Evolutionary conservation across 2,329 filamentous ascomycete genomes (phyloP).

Genomic region (Xylaria sp.): DNA sequence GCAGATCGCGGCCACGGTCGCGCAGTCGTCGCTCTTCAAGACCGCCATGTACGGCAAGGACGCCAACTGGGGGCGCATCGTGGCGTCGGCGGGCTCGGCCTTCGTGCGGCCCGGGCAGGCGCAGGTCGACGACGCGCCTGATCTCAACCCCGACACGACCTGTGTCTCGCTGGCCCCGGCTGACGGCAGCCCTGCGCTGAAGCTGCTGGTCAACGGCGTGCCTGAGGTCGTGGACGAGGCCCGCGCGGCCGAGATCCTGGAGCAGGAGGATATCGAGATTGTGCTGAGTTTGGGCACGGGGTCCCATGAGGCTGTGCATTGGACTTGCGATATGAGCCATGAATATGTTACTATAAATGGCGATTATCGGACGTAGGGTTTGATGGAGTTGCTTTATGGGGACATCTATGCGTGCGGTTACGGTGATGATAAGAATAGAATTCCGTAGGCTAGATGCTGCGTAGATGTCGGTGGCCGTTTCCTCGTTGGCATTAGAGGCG

Average conservation of each 20-base stretch:
- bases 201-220: constrained; percentile 78
- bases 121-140: constrained; percentile 62
- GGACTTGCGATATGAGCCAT: constrained; percentile 87
- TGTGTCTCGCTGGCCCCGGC: constrained; percentile 79
- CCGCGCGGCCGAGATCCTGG: constrained; percentile 77
- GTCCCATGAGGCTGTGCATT: constrained; percentile 72
- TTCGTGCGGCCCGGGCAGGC: constrained; percentile 62
- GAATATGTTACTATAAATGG: constrained; percentile 63
- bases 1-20: constrained; percentile 84
- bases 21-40: constrained; percentile 91
- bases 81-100: constrained; percentile 84
- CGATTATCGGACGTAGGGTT: constrained; percentile 32
- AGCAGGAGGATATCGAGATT: constrained; percentile 80
- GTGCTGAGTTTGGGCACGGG: constrained; percentile 74
- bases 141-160: constrained; percentile 69
- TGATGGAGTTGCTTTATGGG: too few species aligned
- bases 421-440: too few species aligned
- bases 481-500: too few species aligned
- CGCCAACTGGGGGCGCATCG: constrained; percentile 97
- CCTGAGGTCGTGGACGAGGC: constrained; percentile 79
- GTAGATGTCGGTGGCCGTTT: too few species aligned
- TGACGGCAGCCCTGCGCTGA: constrained; percentile 77
- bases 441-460: too few species aligned
- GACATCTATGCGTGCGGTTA: too few species aligned
- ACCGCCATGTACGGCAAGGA: constrained; percentile 96